Conservation (phyloP, 1,139 yeast species). For the Kluyveromyces marxianus region DNA sequence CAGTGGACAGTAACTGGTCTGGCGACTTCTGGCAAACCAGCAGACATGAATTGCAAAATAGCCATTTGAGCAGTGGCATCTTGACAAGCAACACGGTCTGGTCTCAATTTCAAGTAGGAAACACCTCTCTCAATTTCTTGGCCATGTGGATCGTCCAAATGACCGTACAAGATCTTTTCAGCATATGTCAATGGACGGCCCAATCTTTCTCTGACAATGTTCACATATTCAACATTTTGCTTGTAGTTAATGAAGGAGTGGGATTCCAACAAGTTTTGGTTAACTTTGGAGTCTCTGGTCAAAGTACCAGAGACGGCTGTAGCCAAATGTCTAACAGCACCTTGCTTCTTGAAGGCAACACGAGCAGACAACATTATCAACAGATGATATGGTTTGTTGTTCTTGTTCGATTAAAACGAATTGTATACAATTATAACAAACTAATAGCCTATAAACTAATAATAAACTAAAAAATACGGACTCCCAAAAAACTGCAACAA, state of each 20-base stretch:
- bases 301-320: constrained; percentile 61
- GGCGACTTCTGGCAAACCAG: constrained; percentile 89
- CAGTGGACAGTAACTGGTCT: constrained; percentile 98
- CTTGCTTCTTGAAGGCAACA: constrained; percentile 25
- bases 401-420: too few relatives aligned
- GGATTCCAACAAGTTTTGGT: constrained; percentile 85
- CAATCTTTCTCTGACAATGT: constrained; percentile 79
- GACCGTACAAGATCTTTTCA: constrained; percentile 93
- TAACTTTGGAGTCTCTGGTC: constrained; percentile 86
- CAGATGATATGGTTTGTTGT: not conserved
- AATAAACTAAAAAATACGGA: not conserved
- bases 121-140: constrained; percentile 96
- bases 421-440: not conserved
- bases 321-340: constrained; percentile 39
- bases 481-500: not conserved
- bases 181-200: constrained; percentile 95
- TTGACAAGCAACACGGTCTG: constrained; percentile 99
- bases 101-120: constrained; percentile 92
- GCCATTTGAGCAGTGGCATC: constrained; percentile 99
- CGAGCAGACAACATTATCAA: constrained; percentile 35
- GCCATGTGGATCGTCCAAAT: constrained; percentile 89
- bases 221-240: constrained; percentile 72
- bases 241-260: constrained; percentile 76
- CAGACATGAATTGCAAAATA: constrained; percentile 95
- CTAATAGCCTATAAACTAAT: not conserved